phyloP scores from a whole-genome alignment of 1,284 basidiomycete genomes.

The Fomitopsis schrenkii region DNA sequence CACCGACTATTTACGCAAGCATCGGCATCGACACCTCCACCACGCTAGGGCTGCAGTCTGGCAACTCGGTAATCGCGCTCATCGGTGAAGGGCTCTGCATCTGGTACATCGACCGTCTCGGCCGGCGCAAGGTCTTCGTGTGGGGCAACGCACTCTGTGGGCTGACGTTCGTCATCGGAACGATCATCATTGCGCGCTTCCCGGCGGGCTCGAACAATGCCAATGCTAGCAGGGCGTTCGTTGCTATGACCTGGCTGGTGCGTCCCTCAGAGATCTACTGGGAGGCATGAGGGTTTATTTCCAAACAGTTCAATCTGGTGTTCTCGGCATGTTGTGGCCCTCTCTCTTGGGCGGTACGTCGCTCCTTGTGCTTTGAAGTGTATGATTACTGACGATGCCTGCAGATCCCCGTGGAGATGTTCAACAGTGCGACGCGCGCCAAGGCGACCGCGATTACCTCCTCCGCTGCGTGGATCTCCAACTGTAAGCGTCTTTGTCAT shows the following conservation, averaged over 20 bases:
- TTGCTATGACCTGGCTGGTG: slow-evolving; percentile 28
- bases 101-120: slow-evolving; percentile 53
- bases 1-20: slow-evolving; percentile 39
- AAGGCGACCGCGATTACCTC: slow-evolving; percentile 58
- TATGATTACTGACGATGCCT: slow-evolving; percentile 10
- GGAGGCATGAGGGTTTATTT: slow-evolving; percentile 22
- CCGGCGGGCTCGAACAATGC: slow-evolving; percentile 41
- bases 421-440: slow-evolving; percentile 55
- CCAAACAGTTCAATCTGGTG: slow-evolving; percentile 51
- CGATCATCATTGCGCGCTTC: slow-evolving; percentile 47
- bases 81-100: slow-evolving; percentile 54
- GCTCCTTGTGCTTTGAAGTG: too few species aligned
- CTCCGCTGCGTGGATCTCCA: slow-evolving; percentile 48
- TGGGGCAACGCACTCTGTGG: slow-evolving; percentile 49
- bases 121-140: slow-evolving; percentile 50
- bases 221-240: slow-evolving; percentile 23
- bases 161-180: slow-evolving; percentile 48
- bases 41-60: slow-evolving; percentile 52
- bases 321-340: slow-evolving; percentile 51
- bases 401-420: slow-evolving; percentile 41
- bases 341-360: slow-evolving; percentile 41
- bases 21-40: slow-evolving; percentile 36
- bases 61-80: slow-evolving; percentile 58
- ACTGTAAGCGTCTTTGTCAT: slow-evolving; percentile 24
- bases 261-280: slow-evolving; percentile 11